Base-by-base conservation (phyloP, 1,284 basidiomycete species). In the Inonotus hispidus region DNA sequence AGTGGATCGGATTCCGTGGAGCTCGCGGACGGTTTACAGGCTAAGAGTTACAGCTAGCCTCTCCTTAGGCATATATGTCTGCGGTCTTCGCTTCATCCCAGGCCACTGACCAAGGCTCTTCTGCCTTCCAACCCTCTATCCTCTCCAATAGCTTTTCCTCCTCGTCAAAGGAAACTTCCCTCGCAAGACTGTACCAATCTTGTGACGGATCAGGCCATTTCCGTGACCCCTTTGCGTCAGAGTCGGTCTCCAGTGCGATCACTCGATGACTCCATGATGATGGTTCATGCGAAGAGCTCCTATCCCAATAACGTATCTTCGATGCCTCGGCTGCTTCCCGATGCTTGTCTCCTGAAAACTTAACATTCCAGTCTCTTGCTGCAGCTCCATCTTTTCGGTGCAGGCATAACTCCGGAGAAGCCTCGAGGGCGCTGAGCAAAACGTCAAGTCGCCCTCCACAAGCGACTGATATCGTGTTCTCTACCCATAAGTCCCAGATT, bases 401-500 rank as follows among this genome's bases (percentile, higher is more conserved):
- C 37, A 61, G 23, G 23, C 21, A 29, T 23, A 61, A 13, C 2
- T 52, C 54, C 0, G 45, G 8, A 49, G 41, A 57, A 45, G 45
- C n/a, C 2, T 43, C 41, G 35, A 63, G 56, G n/a, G 57, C 47
- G 25, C 13, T 16, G 10, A 63, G 19, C 21, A 63, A 52, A 35
- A 52, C 45, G 27, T 59, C 50, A 23, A 63, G 41, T 16, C 53
- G 59, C 14, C 61, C 61, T 13, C 61, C 61, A 29, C 61, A 63
- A 21, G 61, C 57, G 2, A 53, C 27, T 10, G 59, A 56, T 25
- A 61, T 61, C 10, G n/a, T n/a, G 45, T 58, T 58, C 38, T 16
- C 49, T 10, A 47, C 53, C 62, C 62, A 63, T 16, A 63, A 53
- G 27, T 58, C 43, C 62, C 62, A 63, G 23, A 63, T 23, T 11